These are phyloP conservation scores for Wickerhamiella allomyrinae DNA, from an alignment of 805 yeast species.

Conservation along the genomic window DNA sequence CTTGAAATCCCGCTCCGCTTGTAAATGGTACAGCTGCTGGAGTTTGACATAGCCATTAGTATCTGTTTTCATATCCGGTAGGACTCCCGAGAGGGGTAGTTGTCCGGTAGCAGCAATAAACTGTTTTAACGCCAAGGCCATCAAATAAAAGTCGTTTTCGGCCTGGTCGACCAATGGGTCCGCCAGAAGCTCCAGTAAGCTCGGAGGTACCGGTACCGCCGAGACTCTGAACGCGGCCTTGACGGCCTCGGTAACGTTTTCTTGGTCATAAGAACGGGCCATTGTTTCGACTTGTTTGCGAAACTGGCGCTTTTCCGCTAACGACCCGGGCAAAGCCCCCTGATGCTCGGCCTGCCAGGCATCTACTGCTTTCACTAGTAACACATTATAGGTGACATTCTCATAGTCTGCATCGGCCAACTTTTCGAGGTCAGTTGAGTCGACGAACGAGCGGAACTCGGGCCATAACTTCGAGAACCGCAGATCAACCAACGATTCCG, in stretches of 20 bases:
- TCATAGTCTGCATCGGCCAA: slow-evolving; percentile 34
- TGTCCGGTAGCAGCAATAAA: slow-evolving; percentile 29
- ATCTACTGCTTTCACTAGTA: slow-evolving; percentile 42
- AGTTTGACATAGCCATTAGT: slow-evolving; percentile 46
- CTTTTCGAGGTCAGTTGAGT: slow-evolving; percentile 34
- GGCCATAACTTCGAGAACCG: slow-evolving; percentile 61
- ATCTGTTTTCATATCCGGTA: slow-evolving; percentile 84
- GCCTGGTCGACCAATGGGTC: neutral
- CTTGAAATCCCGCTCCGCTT: slow-evolving; percentile 37
- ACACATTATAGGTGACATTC: slow-evolving; percentile 54
- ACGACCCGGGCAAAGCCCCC: slow-evolving; percentile 24
- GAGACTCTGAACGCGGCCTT: slow-evolving; percentile 32
- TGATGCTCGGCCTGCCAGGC: slow-evolving; percentile 26
- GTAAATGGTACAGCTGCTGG: slow-evolving; percentile 41
- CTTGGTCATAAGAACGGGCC: slow-evolving; percentile 28
- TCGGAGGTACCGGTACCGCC: slow-evolving; percentile 17
- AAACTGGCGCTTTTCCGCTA: slow-evolving; percentile 29
- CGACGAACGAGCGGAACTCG: slow-evolving; percentile 39
- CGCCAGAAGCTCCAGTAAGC: slow-evolving; percentile 6
- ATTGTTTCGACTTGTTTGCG: slow-evolving; percentile 28
- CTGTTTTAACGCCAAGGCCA: slow-evolving; percentile 36
- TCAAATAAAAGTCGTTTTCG: slow-evolving; percentile 41
- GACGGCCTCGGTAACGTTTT: slow-evolving; percentile 41
- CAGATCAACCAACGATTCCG: slow-evolving; percentile 46
- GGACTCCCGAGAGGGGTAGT: slow-evolving; percentile 45